phyloP scores from a whole-genome alignment of 148 eudicot genomes.

The Camellia granthamiana region DNA sequence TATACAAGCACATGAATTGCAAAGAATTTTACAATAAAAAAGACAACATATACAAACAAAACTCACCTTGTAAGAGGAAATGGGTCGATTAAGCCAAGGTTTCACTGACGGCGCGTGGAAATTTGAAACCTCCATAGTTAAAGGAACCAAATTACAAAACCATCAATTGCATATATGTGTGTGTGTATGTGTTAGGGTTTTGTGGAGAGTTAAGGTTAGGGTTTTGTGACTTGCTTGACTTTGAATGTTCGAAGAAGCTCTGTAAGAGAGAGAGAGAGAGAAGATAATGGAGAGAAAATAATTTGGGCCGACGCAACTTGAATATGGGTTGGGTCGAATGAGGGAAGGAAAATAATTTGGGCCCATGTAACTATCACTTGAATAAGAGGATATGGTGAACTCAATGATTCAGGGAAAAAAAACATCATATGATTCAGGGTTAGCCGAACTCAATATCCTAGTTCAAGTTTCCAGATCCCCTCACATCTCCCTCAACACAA shows the following conservation, averaged over 20 bases:
- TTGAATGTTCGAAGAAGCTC: not conserved
- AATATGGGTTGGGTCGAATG: too few species aligned
- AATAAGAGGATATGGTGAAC: too few species aligned
- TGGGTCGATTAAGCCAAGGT: not conserved
- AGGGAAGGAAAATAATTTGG: too few species aligned
- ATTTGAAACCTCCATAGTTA: not conserved
- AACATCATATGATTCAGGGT: too few species aligned
- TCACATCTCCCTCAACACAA: too few species aligned
- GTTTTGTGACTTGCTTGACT: not conserved
- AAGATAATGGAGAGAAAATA: too few species aligned
- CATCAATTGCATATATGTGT: not conserved
- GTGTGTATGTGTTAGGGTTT: not conserved
- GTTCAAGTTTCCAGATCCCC: too few species aligned
- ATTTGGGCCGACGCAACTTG: too few species aligned
- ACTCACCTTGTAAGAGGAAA: slow-evolving; percentile 1
- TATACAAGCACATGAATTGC: not conserved
- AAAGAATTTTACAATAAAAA: not conserved
- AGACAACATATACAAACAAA: not conserved
- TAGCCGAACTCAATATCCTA: too few species aligned
- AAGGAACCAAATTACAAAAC: not conserved
- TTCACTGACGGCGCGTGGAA: slow-evolving; percentile 1
- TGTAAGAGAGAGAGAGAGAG: not conserved
- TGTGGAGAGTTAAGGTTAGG: not conserved
- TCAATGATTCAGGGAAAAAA: too few species aligned
- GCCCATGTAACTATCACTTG: too few species aligned